A percentile compares a stretch with the other conserved stretches of the same genome.
Evolutionary conservation across 2,329 filamentous ascomycete species (phyloP).

Genomic region (Orbilia ellipsospora): DNA sequence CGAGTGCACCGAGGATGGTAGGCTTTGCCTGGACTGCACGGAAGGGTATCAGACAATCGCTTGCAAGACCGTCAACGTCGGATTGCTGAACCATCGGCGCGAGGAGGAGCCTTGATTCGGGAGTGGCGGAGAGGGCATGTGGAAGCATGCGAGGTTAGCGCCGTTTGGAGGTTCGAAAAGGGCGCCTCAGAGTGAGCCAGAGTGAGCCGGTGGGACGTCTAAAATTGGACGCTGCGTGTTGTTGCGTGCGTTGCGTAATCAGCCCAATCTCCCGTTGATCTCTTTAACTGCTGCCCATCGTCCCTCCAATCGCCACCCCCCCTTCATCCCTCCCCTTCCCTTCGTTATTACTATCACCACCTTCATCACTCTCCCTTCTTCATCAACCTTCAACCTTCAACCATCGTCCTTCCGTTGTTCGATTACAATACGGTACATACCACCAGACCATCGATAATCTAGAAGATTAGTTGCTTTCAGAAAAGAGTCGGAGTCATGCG

Average conservation of each 20-base stretch:
- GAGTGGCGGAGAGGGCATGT: neutral
- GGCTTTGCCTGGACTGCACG: neutral
- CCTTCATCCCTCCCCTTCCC: slow-evolving; percentile 10
- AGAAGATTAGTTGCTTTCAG: neutral
- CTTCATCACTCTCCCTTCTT: slow-evolving; percentile 3
- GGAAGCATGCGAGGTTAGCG: too few species aligned
- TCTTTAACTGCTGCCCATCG: neutral
- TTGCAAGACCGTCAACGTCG: neutral
- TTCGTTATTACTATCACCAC: too few species aligned
- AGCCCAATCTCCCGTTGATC: slow-evolving; percentile 13
- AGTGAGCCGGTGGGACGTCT: too few species aligned
- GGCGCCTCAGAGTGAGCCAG: too few species aligned
- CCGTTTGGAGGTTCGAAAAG: too few species aligned
- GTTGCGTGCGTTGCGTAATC: slow-evolving; percentile 1
- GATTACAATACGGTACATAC: neutral
- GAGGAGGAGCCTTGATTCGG: neutral
- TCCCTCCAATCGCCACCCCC: slow-evolving; percentile 11
- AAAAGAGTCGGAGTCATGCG: slow-evolving; percentile 29
- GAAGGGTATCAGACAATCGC: neutral
- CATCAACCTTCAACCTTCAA: slow-evolving; percentile 8
- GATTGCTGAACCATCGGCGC: neutral
- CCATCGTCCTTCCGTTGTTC: neutral
- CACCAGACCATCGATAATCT: neutral
- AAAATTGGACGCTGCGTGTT: neutral
- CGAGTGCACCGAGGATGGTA: too few species aligned